Percentiles rank a stretch among this genome's conserved stretches.
These are phyloP conservation scores for Oryza rufipogon DNA, from an alignment of 176 grass and related monocot species.

Conservation along the genomic window DNA sequence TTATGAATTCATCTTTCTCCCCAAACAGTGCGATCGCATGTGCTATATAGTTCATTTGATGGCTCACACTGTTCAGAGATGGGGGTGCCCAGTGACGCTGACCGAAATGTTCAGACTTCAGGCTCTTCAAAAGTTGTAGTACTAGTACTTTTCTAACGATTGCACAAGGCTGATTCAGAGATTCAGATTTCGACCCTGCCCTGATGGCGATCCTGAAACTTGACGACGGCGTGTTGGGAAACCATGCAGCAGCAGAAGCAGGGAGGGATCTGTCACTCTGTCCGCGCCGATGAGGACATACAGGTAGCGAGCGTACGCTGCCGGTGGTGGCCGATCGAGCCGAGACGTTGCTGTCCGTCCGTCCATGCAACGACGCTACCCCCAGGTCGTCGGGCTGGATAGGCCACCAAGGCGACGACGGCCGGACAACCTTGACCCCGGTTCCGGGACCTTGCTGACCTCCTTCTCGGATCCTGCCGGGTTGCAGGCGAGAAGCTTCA, in stretches of 20 bases:
- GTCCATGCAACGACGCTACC: not conserved
- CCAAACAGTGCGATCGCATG: not conserved
- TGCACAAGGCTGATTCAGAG: not conserved
- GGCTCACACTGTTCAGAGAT: not conserved
- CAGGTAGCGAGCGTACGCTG: not conserved
- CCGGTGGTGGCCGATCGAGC: not conserved
- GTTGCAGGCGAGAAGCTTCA: slow-evolving; percentile 42
- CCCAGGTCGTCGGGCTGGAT: slow-evolving; percentile 9
- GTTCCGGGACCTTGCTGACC: slow-evolving; percentile 38
- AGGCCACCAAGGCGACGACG: not conserved
- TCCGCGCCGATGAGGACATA: slow-evolving; percentile 15
- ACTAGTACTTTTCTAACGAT: not conserved
- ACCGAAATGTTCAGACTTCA: not conserved
- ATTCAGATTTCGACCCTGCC: not conserved
- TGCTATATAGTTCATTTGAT: not conserved
- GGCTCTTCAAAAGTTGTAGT: not conserved
- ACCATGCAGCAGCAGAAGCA: not conserved
- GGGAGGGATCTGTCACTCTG: not conserved
- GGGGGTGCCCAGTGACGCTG: not conserved
- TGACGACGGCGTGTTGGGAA: slow-evolving; percentile 8
- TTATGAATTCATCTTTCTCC: not conserved
- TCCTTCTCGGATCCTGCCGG: slow-evolving; percentile 40
- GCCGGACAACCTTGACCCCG: slow-evolving; percentile 8
- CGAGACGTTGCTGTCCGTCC: not conserved
- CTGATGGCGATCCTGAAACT: not conserved